Evolutionary conservation across 306 rosid genomes (phyloP), one percentile per base, ranked within the genome.

Genomic region (Parietaria judaica): DNA sequence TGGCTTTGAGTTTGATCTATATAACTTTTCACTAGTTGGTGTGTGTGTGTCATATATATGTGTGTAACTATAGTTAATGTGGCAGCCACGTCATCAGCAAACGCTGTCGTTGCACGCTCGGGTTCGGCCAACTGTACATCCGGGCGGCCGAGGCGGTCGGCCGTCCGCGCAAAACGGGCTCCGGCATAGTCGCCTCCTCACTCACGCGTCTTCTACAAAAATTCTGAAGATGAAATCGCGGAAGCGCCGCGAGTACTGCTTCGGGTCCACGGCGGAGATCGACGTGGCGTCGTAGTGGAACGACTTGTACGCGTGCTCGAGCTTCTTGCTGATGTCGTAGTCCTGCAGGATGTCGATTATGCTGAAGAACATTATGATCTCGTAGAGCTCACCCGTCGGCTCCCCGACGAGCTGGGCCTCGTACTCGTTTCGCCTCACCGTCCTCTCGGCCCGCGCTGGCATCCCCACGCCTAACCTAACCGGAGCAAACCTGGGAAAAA

Each of bases 241-340:
- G 71, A 92, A 92, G 4, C 99, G 94, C 74, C 61, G 88, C 0
- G 99, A 86, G 77, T 92, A 92, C 63, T 74, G 95, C 78, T 86
- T 92, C 11, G 99, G 99, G 86, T 92, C 99, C 38, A 92, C 96
- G 4, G 99, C 95, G 6, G 99, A 92, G 70, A 92, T 92, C 41
- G 90, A 76, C 1, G 96, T 80, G 46, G 95, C 75, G 45, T 88
- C 99, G 36, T 78, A 86, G 34, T 92, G 99, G 70, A 92, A 38
- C 35, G 99, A 88, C 72, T 92, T 92, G 86, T 86, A 88, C 2
- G 96, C 99, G 76, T 92, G 99, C 77, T 92, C 99, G 14, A 92
- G 88, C 83, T 79, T 92, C 71, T 92, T 92, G 81, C 94, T 88
- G 55, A 92, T 88, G 51, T 92, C 97, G 66, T 92, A 92, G 76